Evolutionary conservation across 1,284 basidiomycete genomes (phyloP), one percentile per base, ranked within the genome.

Genomic region (Rhodofomes roseus): DNA sequence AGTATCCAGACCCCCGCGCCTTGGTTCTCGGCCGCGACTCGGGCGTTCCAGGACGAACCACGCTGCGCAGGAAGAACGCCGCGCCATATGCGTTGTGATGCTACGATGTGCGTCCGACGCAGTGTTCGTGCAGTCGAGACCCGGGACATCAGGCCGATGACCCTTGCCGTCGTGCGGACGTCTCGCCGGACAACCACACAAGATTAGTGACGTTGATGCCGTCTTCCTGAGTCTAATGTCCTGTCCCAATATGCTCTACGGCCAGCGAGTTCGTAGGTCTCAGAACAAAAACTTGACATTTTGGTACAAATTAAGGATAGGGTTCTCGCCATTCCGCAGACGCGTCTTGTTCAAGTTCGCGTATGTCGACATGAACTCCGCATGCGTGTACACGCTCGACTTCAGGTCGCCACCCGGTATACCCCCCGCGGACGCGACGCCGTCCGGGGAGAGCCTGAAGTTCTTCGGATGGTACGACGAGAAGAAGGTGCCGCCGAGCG

Each of bases 241-340:
- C n/a, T n/a, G n/a, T 14, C 31, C 31, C 31, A 34, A 34, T 11
- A 34, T 34, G n/a, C n/a, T n/a, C n/a, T n/a, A n/a, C n/a, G n/a
- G n/a, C n/a, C 25, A 5, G 25, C 22, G 20, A 27, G 12, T 4
- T 25, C 23, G 20, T 37, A 41, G 2, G 27, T 59, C 27, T 81
- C 71, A 92, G 64, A 93, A 93, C 65, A 93, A 75, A 70, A 93
- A 87, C 70, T 93, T 93, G 63, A 95, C 93, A 76, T 96, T 96
- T 71, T 89, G 85, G 71, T 96, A 96, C 71, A 87, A 92, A 64
- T 90, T 86, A 58, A 95, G 67, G 79, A 96, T 79, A 1, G 95
- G 94, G 71, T 96, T 96, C 71, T 92, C 89, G 48, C 94, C 92
- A 67, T 85, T 95, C 61, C 76, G 75, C 43, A 93, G 73, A 54